These are phyloP conservation scores for Mycothermus thermophilus DNA, from an alignment of 495 filamentous ascomycete species.

Conservation along the genomic window DNA sequence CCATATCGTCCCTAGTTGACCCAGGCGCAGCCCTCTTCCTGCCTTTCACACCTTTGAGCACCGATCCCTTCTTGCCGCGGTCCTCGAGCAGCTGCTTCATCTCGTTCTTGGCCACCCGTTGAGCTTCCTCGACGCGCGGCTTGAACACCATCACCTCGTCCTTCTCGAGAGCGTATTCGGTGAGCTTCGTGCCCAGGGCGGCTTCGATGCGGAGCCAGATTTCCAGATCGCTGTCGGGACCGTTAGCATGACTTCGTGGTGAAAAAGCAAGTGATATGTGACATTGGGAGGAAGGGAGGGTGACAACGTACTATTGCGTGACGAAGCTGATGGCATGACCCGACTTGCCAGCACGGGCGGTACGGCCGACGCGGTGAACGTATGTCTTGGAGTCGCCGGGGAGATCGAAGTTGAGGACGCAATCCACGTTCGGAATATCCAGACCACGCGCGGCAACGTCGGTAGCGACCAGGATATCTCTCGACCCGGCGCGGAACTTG, in stretches of 20 bases:
- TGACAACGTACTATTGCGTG: slow-evolving; percentile 73
- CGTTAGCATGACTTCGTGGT: no score
- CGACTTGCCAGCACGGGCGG: slow-evolving; percentile 75
- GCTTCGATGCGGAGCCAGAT: slow-evolving; percentile 73
- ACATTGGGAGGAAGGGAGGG: no score
- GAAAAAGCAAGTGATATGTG: no score
- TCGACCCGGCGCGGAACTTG: slow-evolving; percentile 64
- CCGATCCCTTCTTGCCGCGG: slow-evolving; percentile 49
- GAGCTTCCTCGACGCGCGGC: slow-evolving; percentile 68
- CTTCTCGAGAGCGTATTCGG: slow-evolving; percentile 50
- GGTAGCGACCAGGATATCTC: slow-evolving; percentile 85
- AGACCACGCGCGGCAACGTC: slow-evolving; percentile 91
- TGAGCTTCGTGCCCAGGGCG: slow-evolving; percentile 61
- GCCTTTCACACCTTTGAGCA: slow-evolving; percentile 39
- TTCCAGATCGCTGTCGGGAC: slow-evolving; percentile 56
- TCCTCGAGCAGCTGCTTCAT: slow-evolving; percentile 77
- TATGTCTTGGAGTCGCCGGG: slow-evolving; percentile 80
- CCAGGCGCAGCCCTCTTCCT: slow-evolving; percentile 38
- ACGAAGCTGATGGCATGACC: slow-evolving; percentile 72
- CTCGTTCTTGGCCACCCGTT: slow-evolving; percentile 63
- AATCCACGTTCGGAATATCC: slow-evolving; percentile 84
- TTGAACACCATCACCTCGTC: slow-evolving; percentile 83
- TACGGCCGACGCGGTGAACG: slow-evolving; percentile 88
- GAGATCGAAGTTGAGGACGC: slow-evolving; percentile 79
- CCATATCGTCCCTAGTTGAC: slow-evolving; percentile 53